Conservation (phyloP, 257 asterid genomes). For the Gentiana dahurica region DNA sequence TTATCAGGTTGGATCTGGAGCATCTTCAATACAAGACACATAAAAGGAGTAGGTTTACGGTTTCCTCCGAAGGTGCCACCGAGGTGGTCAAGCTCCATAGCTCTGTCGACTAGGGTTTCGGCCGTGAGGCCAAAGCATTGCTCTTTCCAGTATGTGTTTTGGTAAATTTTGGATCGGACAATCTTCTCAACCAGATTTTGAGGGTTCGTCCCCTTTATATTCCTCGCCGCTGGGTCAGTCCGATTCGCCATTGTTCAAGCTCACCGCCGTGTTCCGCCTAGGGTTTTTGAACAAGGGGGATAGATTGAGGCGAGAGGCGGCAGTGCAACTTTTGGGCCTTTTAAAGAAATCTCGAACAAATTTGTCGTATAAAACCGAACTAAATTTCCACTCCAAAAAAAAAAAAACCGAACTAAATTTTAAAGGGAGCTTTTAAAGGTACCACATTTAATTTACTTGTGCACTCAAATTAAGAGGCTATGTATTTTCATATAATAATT, state of each 20-base stretch:
- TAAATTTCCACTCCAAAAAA: too few species aligned
- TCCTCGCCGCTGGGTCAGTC: slow-evolving; percentile 82
- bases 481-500: too few species aligned
- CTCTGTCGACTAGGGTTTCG: slow-evolving; percentile 95
- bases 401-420: too few species aligned
- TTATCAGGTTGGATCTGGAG: slow-evolving; percentile 98
- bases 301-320: background rate
- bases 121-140: slow-evolving; percentile 95
- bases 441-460: too few species aligned
- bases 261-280: background rate
- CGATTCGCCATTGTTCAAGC: slow-evolving; percentile 64
- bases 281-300: background rate
- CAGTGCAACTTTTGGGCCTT: too few species aligned
- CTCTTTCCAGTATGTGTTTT: slow-evolving; percentile 84
- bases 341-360: too few species aligned
- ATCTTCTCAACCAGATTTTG: slow-evolving; percentile 91
- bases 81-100: slow-evolving; percentile 94
- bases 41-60: slow-evolving; percentile 79
- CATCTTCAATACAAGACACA: slow-evolving; percentile 88
- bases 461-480: too few species aligned
- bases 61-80: slow-evolving; percentile 84
- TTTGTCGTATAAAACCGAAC: too few species aligned
- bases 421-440: too few species aligned
- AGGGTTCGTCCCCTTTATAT: slow-evolving; percentile 88
- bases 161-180: slow-evolving; percentile 75